Evolutionary conservation across 352 stramenopile species (phyloP).

Genomic region (Globisporangium radiosum): DNA sequence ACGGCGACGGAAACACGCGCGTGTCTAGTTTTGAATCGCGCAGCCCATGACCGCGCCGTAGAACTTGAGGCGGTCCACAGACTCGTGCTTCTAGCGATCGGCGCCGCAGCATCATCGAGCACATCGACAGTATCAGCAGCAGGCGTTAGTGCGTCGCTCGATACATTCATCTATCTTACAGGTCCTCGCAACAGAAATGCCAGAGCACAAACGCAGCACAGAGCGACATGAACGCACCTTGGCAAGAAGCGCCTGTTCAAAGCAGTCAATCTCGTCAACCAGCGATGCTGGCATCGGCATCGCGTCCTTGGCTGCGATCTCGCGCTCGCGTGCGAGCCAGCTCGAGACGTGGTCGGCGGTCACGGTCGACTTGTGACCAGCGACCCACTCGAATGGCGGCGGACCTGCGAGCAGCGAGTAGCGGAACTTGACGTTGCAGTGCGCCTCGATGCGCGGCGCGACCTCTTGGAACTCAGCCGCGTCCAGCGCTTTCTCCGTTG

Average conservation of each 20-base stretch:
- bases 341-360: not conserved
- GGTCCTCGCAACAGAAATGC: too few relatives aligned
- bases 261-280: not conserved
- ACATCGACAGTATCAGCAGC: not conserved
- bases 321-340: slow-evolving; percentile 4
- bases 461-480: not conserved
- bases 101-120: not conserved
- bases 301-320: not conserved
- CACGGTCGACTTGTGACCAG: slow-evolving; percentile 4
- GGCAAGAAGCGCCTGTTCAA: not conserved
- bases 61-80: not conserved
- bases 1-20: too few relatives aligned
- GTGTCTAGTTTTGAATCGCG: not conserved
- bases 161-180: too few relatives aligned
- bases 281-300: not conserved
- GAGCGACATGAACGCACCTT: not conserved
- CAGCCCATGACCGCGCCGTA: not conserved
- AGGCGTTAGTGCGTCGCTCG: not conserved
- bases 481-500: slow-evolving; percentile 11
- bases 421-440: slow-evolving; percentile 41
- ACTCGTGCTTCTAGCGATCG: not conserved
- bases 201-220: too few relatives aligned
- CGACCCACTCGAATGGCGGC: slow-evolving; percentile 32
- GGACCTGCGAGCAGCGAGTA: slow-evolving; percentile 36
- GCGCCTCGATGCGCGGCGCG: slow-evolving; percentile 16